Evolutionary conservation across 176 grass and related monocot genomes (phyloP).

Genomic region (Oryza brachyantha): DNA sequence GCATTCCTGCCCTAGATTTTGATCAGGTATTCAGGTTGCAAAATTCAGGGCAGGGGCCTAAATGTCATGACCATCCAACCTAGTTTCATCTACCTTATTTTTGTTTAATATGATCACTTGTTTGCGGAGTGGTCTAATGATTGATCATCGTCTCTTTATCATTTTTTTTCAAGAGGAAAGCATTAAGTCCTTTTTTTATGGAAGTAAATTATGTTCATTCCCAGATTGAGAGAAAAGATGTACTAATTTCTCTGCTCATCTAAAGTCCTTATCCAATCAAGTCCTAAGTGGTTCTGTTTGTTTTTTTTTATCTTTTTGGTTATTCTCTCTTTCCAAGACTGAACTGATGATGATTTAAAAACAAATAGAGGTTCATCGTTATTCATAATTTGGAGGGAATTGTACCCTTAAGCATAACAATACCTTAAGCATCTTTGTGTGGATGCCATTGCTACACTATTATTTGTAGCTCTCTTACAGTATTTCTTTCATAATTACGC

Average conservation of each 20-base stretch:
- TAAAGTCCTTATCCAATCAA: background rate
- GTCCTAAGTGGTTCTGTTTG: background rate
- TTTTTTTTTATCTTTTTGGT: background rate
- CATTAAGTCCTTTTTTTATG: background rate
- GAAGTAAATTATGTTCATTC: background rate
- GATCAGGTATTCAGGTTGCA: background rate
- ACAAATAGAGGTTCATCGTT: background rate
- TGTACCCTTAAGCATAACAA: background rate
- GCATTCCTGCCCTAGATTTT: background rate
- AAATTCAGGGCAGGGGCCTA: background rate
- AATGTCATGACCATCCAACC: background rate
- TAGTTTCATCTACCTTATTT: background rate
- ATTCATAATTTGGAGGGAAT: background rate
- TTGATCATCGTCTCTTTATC: background rate
- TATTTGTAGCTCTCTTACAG: constrained; percentile 1
- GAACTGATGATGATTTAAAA: background rate
- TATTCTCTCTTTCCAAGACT: background rate
- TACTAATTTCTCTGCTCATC: background rate
- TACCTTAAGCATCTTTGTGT: background rate
- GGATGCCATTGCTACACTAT: background rate
- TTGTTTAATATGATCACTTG: background rate
- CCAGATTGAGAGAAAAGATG: background rate
- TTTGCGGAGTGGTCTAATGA: background rate
- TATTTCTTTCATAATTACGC: constrained; percentile 25
- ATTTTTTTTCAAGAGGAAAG: background rate